phyloP scores from a whole-genome alignment of 1,284 basidiomycete species.

The Cutaneotrichosporon sp. region DNA sequence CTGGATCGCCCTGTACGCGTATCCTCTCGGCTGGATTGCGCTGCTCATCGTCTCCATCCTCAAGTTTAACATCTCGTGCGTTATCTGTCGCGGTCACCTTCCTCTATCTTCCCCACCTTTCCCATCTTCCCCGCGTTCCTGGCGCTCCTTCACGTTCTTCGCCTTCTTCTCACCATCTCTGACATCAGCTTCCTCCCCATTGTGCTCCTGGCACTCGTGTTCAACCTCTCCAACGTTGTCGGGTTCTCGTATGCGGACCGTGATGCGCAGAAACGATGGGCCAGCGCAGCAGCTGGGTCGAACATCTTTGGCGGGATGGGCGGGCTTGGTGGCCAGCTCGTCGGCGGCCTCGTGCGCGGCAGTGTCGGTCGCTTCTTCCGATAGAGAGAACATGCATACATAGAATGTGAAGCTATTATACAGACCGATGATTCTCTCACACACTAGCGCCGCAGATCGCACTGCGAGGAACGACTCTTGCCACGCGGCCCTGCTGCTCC shows the following conservation, averaged over 20 bases:
- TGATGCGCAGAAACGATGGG: constrained; percentile 82
- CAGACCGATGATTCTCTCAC: not conserved
- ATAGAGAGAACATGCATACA: constrained; percentile 24
- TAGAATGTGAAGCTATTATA: constrained; percentile 9
- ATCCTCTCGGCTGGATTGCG: constrained; percentile 79
- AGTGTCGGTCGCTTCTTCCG: constrained; percentile 73
- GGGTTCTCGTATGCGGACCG: constrained; percentile 72
- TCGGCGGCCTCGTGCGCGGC: constrained; percentile 74
- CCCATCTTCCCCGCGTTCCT: too few species aligned
- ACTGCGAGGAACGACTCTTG: not conserved
- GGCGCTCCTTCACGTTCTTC: too few species aligned
- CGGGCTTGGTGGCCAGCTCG: constrained; percentile 72
- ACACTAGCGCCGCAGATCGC: constrained; percentile 1
- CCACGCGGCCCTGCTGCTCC: not conserved
- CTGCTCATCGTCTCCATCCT: constrained; percentile 83
- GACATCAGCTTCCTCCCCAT: constrained; percentile 73
- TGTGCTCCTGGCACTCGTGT: constrained; percentile 79
- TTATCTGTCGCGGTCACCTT: constrained; percentile 19
- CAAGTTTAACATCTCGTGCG: constrained; percentile 78
- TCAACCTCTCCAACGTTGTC: constrained; percentile 86
- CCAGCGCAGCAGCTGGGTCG: constrained; percentile 63
- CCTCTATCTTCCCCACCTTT: constrained; percentile 27
- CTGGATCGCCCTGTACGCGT: constrained; percentile 79
- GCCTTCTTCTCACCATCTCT: not conserved
- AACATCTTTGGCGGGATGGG: constrained; percentile 57